Percentiles rank a stretch among this genome's conserved stretches.
Conservation (phyloP, 192 early-diverging fungal species). For the Chytriomyces hyalinus region DNA sequence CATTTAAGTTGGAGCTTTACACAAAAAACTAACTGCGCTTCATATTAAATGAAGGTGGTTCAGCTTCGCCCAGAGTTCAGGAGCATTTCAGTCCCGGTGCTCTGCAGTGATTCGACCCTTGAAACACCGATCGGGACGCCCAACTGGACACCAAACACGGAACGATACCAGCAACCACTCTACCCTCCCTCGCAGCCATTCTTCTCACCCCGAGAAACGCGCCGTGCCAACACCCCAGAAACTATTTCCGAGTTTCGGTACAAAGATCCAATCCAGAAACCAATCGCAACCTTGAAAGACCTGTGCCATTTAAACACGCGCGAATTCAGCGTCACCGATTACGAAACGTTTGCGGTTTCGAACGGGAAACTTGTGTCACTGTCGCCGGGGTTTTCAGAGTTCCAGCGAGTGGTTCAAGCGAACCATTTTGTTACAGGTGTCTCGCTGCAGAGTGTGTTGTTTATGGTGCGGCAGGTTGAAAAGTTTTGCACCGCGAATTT, state of each 20-base stretch:
- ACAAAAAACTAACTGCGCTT: neutral
- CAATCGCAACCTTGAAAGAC: constrained; percentile 12
- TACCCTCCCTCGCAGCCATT: constrained; percentile 23
- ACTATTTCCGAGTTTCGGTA: constrained; percentile 1
- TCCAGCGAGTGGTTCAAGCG: neutral
- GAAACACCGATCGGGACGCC: constrained; percentile 14
- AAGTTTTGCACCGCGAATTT: constrained; percentile 14
- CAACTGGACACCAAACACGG: constrained; percentile 28
- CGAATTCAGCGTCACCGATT: neutral
- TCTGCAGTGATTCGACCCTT: neutral
- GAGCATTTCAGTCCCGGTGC: neutral
- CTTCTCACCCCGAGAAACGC: constrained; percentile 9
- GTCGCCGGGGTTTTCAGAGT: constrained; percentile 4
- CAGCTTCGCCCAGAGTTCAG: neutral
- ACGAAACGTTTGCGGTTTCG: constrained; percentile 11
- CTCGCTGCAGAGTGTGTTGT: constrained; percentile 2
- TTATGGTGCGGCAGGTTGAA: constrained; percentile 10
- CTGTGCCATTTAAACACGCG: neutral
- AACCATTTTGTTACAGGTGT: neutral
- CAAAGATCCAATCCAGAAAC: constrained; percentile 3
- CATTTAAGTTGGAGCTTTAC: neutral
- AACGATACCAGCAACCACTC: constrained; percentile 8
- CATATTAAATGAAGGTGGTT: neutral
- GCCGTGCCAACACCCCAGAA: neutral
- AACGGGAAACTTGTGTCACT: neutral